Percentiles rank a stretch among this genome's conserved stretches.
Evolutionary conservation across 441 rosid species (phyloP).

Genomic region (Flueggea neowawraea): DNA sequence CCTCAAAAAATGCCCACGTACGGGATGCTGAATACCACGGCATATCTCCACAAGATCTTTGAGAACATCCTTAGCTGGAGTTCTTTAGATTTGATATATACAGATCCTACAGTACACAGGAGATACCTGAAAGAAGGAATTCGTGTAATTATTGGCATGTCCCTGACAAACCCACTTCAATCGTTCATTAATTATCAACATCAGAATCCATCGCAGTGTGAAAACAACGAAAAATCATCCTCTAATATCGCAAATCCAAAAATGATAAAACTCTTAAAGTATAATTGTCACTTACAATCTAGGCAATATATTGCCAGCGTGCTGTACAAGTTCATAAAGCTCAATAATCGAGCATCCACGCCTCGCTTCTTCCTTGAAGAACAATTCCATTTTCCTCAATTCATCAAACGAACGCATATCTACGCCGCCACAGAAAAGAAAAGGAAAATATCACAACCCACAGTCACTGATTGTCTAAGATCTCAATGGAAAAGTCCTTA

Average conservation of each 20-base stretch:
- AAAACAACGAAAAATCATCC: no score
- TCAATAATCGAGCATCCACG: slow-evolving; percentile 96
- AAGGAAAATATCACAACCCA: not conserved
- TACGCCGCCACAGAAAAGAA: slow-evolving; percentile 9
- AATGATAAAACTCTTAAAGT: not conserved
- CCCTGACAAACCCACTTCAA: no score
- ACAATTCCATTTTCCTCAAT: slow-evolving; percentile 83
- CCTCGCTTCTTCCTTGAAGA: slow-evolving; percentile 90
- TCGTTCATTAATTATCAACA: no score
- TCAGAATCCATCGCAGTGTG: no score
- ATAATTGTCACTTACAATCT: slow-evolving; percentile 60
- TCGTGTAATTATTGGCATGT: not conserved
- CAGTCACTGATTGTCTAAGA: not conserved
- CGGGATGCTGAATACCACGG: slow-evolving; percentile 87
- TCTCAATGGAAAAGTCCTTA: slow-evolving; percentile 23
- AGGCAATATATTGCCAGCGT: slow-evolving; percentile 98
- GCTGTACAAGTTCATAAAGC: slow-evolving; percentile 95
- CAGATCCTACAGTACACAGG: slow-evolving; percentile 91
- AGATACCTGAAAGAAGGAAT: slow-evolving; percentile 53
- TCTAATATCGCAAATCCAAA: no score
- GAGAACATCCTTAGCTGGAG: slow-evolving; percentile 81
- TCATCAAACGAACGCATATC: slow-evolving; percentile 99
- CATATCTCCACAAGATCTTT: slow-evolving; percentile 96
- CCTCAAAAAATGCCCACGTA: slow-evolving; percentile 88
- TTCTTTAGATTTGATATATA: slow-evolving; percentile 84